Evolutionary conservation across 495 filamentous ascomycete species (phyloP).

Genomic region (Evansstolkia leycettana): DNA sequence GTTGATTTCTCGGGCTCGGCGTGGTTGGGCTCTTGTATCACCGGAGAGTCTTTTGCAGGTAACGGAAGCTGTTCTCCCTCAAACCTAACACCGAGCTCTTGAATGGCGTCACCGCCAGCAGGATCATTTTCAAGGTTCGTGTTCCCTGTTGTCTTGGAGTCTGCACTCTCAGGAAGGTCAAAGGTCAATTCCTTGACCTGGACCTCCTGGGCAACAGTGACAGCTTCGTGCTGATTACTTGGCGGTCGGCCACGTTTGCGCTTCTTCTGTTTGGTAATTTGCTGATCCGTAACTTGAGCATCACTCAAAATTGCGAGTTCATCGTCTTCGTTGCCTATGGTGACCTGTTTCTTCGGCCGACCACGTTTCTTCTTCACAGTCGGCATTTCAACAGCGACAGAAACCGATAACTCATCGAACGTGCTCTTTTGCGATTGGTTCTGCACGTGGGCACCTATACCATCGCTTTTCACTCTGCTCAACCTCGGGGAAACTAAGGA

Average conservation of each 20-base stretch:
- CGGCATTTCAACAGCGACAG: constrained; percentile 11
- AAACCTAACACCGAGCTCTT: neutral
- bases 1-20: constrained; percentile 3
- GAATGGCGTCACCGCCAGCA: no score
- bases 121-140: no score
- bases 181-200: no score
- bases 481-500: constrained; percentile 15
- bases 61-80: neutral
- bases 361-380: constrained; percentile 19
- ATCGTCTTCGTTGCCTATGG: constrained; percentile 16
- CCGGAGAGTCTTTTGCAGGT: neutral
- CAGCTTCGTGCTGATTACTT: no score
- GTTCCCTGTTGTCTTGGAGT: neutral
- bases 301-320: constrained; percentile 13
- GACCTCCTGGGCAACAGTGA: no score
- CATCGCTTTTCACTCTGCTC: constrained; percentile 16
- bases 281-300: constrained; percentile 1
- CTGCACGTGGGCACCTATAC: constrained; percentile 5
- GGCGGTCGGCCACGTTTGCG: neutral
- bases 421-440: constrained; percentile 11
- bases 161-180: neutral
- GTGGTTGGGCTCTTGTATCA: neutral
- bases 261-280: constrained; percentile 9
- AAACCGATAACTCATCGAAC: constrained; percentile 20
- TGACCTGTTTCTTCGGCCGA: constrained; percentile 19